These are phyloP conservation scores for Calonectria pteridis DNA, from an alignment of 2,329 filamentous ascomycete genomes.

Conservation along the genomic window DNA sequence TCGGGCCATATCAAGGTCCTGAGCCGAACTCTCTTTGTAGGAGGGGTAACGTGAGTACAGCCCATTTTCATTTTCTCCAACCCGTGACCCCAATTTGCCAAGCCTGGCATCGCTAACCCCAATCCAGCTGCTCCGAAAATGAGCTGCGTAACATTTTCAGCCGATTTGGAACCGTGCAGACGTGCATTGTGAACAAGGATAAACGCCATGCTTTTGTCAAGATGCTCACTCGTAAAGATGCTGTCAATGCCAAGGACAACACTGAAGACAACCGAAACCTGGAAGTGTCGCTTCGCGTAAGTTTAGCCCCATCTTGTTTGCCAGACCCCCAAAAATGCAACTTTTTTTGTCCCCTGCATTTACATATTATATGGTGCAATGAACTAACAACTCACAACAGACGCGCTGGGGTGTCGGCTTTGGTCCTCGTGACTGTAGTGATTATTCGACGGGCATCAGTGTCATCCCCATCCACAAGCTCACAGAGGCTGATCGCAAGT, in stretches of 20 bases:
- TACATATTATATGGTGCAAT: neutral
- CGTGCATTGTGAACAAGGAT: slow-evolving; percentile 97
- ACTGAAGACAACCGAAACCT: slow-evolving; percentile 85
- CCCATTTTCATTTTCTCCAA: slow-evolving; percentile 5
- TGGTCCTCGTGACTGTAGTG: slow-evolving; percentile 95
- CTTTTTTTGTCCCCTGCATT: neutral
- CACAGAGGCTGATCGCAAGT: slow-evolving; percentile 96
- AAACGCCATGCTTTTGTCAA: slow-evolving; percentile 99
- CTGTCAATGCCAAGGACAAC: slow-evolving; percentile 83
- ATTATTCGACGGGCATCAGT: slow-evolving; percentile 92
- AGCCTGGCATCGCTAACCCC: slow-evolving; percentile 40
- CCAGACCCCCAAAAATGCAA: neutral
- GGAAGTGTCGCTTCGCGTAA: slow-evolving; percentile 79
- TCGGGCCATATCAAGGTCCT: slow-evolving; percentile 89
- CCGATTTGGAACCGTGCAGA: slow-evolving; percentile 89
- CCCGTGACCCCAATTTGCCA: slow-evolving; percentile 42
- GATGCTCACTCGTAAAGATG: slow-evolving; percentile 92
- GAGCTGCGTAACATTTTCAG: slow-evolving; percentile 86
- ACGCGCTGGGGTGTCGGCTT: slow-evolving; percentile 99
- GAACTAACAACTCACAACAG: slow-evolving; percentile 56
- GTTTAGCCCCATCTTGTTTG: slow-evolving; percentile 45
- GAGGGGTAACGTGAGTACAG: slow-evolving; percentile 84
- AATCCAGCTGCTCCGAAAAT: slow-evolving; percentile 75
- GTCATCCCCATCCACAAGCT: slow-evolving; percentile 92
- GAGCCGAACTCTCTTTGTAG: slow-evolving; percentile 95